These are phyloP conservation scores for Suillus lakei DNA, from an alignment of 768 basidiomycete species.

Conservation along the genomic window DNA sequence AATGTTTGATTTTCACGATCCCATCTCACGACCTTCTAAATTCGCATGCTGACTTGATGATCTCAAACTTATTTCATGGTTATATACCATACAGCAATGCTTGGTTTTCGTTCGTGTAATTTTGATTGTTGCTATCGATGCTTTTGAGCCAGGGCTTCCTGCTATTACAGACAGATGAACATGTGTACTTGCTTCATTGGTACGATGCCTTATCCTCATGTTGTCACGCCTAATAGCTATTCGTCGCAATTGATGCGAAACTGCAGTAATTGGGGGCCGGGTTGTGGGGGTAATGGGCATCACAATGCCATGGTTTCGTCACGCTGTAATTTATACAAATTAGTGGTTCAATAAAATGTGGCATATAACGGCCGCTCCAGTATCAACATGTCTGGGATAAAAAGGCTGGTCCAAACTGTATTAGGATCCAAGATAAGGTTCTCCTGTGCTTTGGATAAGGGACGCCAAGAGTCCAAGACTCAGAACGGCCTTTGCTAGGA, in stretches of 20 bases:
- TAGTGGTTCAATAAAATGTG: background rate
- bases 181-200: background rate
- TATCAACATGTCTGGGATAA: background rate
- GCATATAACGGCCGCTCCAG: background rate
- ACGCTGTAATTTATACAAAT: background rate
- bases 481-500: background rate
- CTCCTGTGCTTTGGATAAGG: background rate
- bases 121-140: conserved; percentile 9
- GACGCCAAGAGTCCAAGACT: background rate
- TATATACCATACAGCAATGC: conserved; percentile 3
- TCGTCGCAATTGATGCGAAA: background rate
- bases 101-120: conserved; percentile 10
- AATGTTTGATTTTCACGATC: conserved; percentile 2
- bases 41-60: conserved; percentile 6
- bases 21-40: background rate
- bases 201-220: background rate
- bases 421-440: background rate
- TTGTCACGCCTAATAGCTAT: background rate
- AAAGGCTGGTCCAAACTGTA: background rate
- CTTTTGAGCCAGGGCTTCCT: background rate
- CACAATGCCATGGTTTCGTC: background rate
- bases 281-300: background rate
- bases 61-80: conserved; percentile 6
- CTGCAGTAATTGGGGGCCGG: background rate
- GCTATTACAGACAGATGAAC: background rate